Conservation (phyloP, 2,329 filamentous ascomycete species). For the Podosphaera aphanis region DNA sequence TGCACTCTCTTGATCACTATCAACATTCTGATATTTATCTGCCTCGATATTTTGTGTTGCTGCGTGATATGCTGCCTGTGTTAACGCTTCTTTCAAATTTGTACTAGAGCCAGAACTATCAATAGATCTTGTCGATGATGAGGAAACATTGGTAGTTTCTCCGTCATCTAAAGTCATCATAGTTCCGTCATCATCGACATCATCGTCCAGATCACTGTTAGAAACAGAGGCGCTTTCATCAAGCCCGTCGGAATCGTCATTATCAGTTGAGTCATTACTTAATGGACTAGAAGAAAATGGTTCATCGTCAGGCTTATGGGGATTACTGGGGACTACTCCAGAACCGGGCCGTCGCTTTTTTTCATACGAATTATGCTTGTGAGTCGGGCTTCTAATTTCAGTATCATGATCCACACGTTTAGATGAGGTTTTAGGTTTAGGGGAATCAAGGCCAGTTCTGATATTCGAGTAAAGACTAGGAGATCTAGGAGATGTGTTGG, state of each 20-base stretch:
- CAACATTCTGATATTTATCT: constrained; percentile 28
- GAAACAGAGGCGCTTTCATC: constrained; percentile 30
- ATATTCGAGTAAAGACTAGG: constrained; percentile 12
- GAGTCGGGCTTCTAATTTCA: constrained; percentile 33
- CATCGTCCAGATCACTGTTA: constrained; percentile 33
- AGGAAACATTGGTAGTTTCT: constrained; percentile 46
- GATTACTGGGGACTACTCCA: constrained; percentile 37
- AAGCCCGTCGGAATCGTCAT: constrained; percentile 19
- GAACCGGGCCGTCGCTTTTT: constrained; percentile 40
- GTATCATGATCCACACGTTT: constrained; percentile 37
- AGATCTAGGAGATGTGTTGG: constrained; percentile 8
- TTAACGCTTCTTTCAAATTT: constrained; percentile 53
- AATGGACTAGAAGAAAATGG: constrained; percentile 57
- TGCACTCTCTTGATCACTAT: constrained; percentile 35
- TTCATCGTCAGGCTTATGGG: constrained; percentile 40
- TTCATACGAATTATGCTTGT: constrained; percentile 41
- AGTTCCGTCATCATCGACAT: too few relatives aligned
- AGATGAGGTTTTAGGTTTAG: constrained; percentile 35
- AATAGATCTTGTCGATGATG: constrained; percentile 35
- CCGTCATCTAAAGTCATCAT: constrained; percentile 53
- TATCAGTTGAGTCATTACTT: constrained; percentile 33
- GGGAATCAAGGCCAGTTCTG: constrained; percentile 21
- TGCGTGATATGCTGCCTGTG: constrained; percentile 51
- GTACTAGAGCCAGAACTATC: constrained; percentile 42
- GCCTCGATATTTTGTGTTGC: constrained; percentile 46